Evolutionary conservation across 2,329 filamentous ascomycete genomes (phyloP).

Genomic region (Claviceps sp.): DNA sequence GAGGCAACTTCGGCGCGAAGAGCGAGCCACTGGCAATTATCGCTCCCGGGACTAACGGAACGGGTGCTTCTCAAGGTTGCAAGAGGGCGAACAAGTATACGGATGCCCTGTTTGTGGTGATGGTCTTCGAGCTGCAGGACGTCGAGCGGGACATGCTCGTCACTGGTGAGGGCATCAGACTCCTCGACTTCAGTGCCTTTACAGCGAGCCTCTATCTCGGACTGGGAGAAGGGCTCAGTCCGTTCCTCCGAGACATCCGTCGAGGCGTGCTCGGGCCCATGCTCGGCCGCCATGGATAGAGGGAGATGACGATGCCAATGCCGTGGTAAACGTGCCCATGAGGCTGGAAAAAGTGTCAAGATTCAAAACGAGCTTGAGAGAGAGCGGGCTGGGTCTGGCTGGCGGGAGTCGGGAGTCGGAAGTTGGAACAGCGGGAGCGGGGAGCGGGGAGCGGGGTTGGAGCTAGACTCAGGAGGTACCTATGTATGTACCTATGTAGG

Average conservation of each 20-base stretch:
- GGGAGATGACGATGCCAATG: slow-evolving; percentile 6
- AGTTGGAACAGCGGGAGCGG: slow-evolving; percentile 1
- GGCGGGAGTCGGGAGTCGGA: neutral
- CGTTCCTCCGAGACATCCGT: slow-evolving; percentile 33
- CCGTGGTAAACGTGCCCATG: slow-evolving; percentile 3
- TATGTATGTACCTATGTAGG: too few species aligned
- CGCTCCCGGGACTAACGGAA: slow-evolving; percentile 41
- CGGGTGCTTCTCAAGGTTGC: slow-evolving; percentile 36
- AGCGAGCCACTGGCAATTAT: slow-evolving; percentile 44
- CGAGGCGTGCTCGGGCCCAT: slow-evolving; percentile 24
- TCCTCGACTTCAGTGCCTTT: slow-evolving; percentile 32
- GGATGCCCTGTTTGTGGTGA: slow-evolving; percentile 41
- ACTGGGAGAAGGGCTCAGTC: slow-evolving; percentile 45
- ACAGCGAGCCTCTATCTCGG: slow-evolving; percentile 39
- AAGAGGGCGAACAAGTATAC: slow-evolving; percentile 42
- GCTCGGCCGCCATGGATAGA: slow-evolving; percentile 29
- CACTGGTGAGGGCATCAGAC: slow-evolving; percentile 21
- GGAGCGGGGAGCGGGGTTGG: neutral
- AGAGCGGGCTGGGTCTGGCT: neutral
- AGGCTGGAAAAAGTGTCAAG: slow-evolving; percentile 1
- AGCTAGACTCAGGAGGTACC: neutral
- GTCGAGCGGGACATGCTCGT: slow-evolving; percentile 39
- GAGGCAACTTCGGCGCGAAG: slow-evolving; percentile 40
- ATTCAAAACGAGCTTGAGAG: neutral
- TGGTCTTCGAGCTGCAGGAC: slow-evolving; percentile 36